These are phyloP conservation scores for Solanum bukasovii DNA, from an alignment of 257 asterid species.

Conservation along the genomic window DNA sequence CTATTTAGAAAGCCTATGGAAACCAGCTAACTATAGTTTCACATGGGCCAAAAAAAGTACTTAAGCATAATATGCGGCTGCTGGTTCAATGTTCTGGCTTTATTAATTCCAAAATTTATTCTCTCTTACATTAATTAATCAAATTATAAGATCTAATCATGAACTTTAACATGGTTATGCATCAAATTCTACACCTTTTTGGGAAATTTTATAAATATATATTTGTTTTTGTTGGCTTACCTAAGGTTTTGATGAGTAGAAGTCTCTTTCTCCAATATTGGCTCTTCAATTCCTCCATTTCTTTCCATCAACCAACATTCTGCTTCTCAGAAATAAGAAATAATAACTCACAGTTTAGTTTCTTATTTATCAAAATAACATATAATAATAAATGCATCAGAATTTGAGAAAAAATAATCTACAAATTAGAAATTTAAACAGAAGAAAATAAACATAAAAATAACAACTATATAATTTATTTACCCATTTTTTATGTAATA, in stretches of 20 bases:
- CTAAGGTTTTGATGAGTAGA: slow-evolving; percentile 27
- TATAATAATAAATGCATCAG: too few species aligned
- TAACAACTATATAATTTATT: too few species aligned
- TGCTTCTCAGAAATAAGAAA: slow-evolving; percentile 9
- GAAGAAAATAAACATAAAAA: too few species aligned
- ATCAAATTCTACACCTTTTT: background rate
- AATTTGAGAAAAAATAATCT: background rate
- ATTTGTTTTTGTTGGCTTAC: slow-evolving; percentile 19
- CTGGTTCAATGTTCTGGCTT: background rate
- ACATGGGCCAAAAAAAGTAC: background rate
- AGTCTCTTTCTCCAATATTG: slow-evolving; percentile 20
- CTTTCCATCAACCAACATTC: slow-evolving; percentile 56
- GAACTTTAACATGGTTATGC: background rate
- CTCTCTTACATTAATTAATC: background rate
- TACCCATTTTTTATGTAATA: too few species aligned
- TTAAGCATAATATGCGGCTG: background rate
- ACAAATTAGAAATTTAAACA: too few species aligned
- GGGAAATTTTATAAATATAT: background rate
- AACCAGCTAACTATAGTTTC: slow-evolving; percentile 2
- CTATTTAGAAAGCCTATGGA: background rate
- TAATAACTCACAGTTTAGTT: background rate
- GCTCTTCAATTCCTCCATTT: slow-evolving; percentile 28
- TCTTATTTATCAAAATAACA: background rate
- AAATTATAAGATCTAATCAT: background rate
- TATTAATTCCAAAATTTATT: background rate